A percentile compares a stretch with the other conserved stretches of the same genome.
Conservation (phyloP, 202 grass and related monocot species). For the Eragrostis tef region DNA sequence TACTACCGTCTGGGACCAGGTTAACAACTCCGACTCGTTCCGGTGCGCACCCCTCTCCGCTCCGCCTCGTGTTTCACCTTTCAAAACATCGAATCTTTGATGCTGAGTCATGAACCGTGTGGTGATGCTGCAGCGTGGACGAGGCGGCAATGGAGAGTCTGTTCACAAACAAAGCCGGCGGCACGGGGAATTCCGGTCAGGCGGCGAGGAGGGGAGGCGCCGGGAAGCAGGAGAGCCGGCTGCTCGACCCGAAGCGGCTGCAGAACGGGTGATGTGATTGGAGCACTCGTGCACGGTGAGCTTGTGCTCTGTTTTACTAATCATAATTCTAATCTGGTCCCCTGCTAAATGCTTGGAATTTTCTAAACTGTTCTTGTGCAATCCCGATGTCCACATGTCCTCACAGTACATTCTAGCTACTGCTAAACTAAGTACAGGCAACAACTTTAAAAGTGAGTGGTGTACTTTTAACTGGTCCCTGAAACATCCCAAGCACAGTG, state of each 20-base stretch:
- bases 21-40: constrained; percentile 77
- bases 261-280: constrained; percentile 71
- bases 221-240: constrained; percentile 52
- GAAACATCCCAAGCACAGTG: not conserved
- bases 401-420: constrained; percentile 43
- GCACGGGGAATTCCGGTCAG: constrained; percentile 35
- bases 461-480: constrained; percentile 34
- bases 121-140: constrained; percentile 59
- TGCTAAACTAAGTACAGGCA: no score
- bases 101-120: not conserved
- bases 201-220: constrained; percentile 5
- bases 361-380: constrained; percentile 43
- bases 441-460: constrained; percentile 34
- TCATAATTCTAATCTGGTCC: constrained; percentile 39
- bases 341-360: constrained; percentile 33
- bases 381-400: constrained; percentile 49
- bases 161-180: constrained; percentile 41
- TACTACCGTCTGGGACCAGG: constrained; percentile 75
- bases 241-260: constrained; percentile 72
- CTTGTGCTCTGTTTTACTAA: constrained; percentile 2
- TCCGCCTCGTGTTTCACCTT: not conserved
- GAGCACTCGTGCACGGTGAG: constrained; percentile 71
- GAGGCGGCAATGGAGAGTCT: constrained; percentile 79
- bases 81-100: not conserved
- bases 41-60: constrained; percentile 41